A percentile compares a stretch with the other conserved stretches of the same genome.
Conservation (phyloP, 2,329 filamentous ascomycete genomes). For the Amylocarpus encephaloides region DNA sequence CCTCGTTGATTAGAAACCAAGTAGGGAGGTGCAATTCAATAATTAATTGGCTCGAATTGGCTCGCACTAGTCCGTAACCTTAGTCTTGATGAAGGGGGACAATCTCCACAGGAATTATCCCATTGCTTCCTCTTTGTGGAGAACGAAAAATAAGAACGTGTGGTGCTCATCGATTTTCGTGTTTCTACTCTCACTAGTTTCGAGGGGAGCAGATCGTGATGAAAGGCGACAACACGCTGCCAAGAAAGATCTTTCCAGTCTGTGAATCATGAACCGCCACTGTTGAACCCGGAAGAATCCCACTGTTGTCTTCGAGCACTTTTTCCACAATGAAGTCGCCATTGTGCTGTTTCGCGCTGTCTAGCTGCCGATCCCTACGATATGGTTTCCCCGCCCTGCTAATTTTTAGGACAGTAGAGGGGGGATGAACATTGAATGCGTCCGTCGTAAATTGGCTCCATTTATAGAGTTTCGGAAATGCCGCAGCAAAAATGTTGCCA, state of each 20-base stretch:
- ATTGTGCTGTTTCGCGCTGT: constrained; percentile 8
- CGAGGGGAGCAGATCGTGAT: constrained; percentile 21
- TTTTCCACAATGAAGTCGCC: constrained; percentile 25
- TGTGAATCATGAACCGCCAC: constrained; percentile 29
- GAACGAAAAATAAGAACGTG: no score
- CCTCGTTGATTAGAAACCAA: no score
- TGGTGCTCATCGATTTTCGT: no score
- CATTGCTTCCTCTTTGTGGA: no score
- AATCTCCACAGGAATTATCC: no score
- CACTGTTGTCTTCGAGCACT: constrained; percentile 33
- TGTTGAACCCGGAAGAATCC: constrained; percentile 24
- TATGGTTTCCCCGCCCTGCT: constrained; percentile 14
- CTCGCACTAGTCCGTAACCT: no score
- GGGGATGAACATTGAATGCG: constrained; percentile 18
- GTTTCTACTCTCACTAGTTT: no score
- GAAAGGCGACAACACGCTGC: constrained; percentile 20
- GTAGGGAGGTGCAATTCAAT: no score
- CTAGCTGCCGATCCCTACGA: constrained; percentile 2
- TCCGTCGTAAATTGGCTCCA: constrained; percentile 21
- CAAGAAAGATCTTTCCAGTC: constrained; percentile 31
- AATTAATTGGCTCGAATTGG: no score
- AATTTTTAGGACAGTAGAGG: constrained; percentile 25
- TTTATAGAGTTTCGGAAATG: constrained; percentile 27
- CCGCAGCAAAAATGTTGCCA: constrained; percentile 32
- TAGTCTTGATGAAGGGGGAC: no score